Evolutionary conservation across 1,284 basidiomycete genomes (phyloP).

Genomic region (Veloporphyrellus conicus): DNA sequence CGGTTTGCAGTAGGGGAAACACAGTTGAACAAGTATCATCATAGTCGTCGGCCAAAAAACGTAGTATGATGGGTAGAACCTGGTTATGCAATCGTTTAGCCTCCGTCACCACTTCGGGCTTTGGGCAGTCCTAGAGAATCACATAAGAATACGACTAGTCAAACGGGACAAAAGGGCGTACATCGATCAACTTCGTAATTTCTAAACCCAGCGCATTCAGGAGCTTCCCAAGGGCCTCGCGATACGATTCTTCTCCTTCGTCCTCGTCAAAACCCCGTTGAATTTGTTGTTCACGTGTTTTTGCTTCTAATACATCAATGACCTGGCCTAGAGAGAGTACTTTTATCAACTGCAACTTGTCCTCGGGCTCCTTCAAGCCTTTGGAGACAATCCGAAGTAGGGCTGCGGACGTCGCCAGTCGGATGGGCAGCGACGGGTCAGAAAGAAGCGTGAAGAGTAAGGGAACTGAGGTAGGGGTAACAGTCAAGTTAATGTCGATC

Average conservation of each 20-base stretch:
- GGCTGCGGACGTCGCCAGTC: conserved; percentile 78
- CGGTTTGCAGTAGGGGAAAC: conserved; percentile 72
- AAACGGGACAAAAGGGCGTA: conserved; percentile 29
- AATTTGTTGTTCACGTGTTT: conserved; percentile 67
- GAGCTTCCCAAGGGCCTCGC: conserved; percentile 84
- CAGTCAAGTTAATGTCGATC: conserved; percentile 96
- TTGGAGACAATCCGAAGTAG: conserved; percentile 83
- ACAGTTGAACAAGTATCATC: conserved; percentile 84
- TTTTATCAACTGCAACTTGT: conserved; percentile 89
- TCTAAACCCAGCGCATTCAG: conserved; percentile 84
- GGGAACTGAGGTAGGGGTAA: conserved; percentile 86
- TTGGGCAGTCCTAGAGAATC: conserved; percentile 51
- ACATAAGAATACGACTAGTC: conserved; percentile 6
- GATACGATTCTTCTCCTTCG: conserved; percentile 79
- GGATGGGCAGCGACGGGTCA: conserved; percentile 74
- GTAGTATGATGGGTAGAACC: conserved; percentile 78
- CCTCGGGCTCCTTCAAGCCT: conserved; percentile 87
- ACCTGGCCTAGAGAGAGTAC: conserved; percentile 83
- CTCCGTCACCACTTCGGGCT: conserved; percentile 62
- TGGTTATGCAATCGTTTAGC: conserved; percentile 67
- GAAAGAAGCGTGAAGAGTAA: conserved; percentile 84
- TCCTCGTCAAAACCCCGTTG: conserved; percentile 65
- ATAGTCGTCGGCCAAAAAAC: conserved; percentile 86
- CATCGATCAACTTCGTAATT: conserved; percentile 80
- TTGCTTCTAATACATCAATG: conserved; percentile 73